phyloP scores from a whole-genome alignment of 108 stramenopile genomes.

The Discostella stelligeroides region DNA sequence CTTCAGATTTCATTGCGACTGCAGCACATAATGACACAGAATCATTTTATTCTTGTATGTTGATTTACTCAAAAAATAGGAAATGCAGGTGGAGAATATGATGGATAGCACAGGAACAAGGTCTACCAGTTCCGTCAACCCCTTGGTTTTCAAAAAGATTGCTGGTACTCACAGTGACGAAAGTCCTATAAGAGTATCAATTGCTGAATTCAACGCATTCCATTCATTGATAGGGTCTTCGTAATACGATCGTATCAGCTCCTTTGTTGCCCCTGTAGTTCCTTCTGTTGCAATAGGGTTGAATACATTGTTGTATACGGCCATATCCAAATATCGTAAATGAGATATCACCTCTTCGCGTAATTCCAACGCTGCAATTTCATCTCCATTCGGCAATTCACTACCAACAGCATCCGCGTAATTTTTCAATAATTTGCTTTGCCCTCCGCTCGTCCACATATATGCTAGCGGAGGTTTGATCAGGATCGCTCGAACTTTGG shows the following conservation, averaged over 20 bases:
- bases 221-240: constrained; percentile 82
- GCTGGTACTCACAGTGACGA: constrained; percentile 18
- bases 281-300: constrained; percentile 80
- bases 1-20: no score
- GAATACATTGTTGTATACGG: constrained; percentile 87
- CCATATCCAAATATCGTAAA: constrained; percentile 85
- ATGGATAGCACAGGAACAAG: no score
- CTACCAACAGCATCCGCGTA: constrained; percentile 73
- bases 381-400: constrained; percentile 69
- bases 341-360: constrained; percentile 70
- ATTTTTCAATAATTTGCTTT: constrained; percentile 41
- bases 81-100: no score
- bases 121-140: no score
- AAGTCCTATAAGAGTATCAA: constrained; percentile 58
- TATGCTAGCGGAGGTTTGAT: constrained; percentile 66
- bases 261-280: constrained; percentile 67
- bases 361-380: constrained; percentile 73
- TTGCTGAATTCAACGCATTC: constrained; percentile 55
- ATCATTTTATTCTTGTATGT: no score
- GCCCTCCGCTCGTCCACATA: constrained; percentile 55
- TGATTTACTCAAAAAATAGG: no score
- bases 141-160: background rate
- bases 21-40: no score
- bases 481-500: constrained; percentile 67
- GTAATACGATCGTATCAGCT: constrained; percentile 70